These are phyloP conservation scores for Talaromyces verruculosus DNA, from an alignment of 2,329 filamentous ascomycete species.

Conservation along the genomic window DNA sequence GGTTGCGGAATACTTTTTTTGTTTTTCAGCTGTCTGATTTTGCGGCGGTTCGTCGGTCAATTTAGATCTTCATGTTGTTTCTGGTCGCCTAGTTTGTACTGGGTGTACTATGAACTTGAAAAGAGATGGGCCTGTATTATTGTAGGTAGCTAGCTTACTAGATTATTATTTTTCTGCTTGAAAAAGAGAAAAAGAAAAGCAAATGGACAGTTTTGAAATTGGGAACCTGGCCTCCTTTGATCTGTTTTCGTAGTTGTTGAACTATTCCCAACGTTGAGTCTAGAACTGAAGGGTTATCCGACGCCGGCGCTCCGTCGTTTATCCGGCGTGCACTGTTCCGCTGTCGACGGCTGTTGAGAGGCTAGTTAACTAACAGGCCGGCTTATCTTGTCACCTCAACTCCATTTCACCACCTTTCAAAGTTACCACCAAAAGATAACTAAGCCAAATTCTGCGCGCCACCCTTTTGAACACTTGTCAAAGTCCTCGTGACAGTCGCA, in stretches of 20 bases:
- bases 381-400: slow-evolving; percentile 11
- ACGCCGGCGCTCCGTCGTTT: slow-evolving; percentile 1
- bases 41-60: slow-evolving; percentile 13
- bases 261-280: not conserved
- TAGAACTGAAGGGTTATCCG: not conserved
- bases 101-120: slow-evolving; percentile 9
- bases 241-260: not conserved
- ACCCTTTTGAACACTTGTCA: not conserved
- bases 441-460: slow-evolving; percentile 4
- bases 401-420: slow-evolving; percentile 9
- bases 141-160: slow-evolving; percentile 28
- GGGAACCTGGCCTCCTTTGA: slow-evolving; percentile 3
- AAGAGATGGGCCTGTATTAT: slow-evolving; percentile 28
- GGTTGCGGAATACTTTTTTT: slow-evolving; percentile 19
- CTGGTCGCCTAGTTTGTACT: slow-evolving; percentile 7
- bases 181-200: slow-evolving; percentile 8
- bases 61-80: slow-evolving; percentile 17
- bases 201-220: slow-evolving; percentile 21
- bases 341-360: not conserved
- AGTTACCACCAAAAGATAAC: slow-evolving; percentile 3
- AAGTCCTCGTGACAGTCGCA: not conserved
- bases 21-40: slow-evolving; percentile 19
- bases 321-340: slow-evolving; percentile 2
- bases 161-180: slow-evolving; percentile 23
- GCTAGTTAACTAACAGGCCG: not conserved